Evolutionary conservation across 2,329 filamentous ascomycete genomes (phyloP).

Genomic region (Alternaria consortialis): DNA sequence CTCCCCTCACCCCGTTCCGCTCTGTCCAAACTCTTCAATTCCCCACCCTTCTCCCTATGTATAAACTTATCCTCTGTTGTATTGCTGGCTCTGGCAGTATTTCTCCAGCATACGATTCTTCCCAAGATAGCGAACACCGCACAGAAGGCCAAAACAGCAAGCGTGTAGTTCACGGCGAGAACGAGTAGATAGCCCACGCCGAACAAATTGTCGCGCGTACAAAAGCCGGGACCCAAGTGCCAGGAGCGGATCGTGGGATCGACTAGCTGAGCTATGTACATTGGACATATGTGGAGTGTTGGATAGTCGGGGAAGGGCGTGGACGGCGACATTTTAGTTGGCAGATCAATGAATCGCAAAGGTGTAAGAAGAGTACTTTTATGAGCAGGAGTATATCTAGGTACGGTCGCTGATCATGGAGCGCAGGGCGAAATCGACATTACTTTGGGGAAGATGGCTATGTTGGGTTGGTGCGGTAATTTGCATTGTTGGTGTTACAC

Average conservation of each 20-base stretch:
- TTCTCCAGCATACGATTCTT: neutral
- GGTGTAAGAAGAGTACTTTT: no score
- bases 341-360: neutral
- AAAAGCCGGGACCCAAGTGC: neutral
- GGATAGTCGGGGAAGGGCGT: neutral
- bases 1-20: neutral
- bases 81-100: no score
- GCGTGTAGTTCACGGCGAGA: neutral
- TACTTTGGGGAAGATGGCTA: neutral
- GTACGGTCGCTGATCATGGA: no score
- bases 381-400: no score
- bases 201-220: constrained; percentile 3
- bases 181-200: neutral
- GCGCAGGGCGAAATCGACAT: neutral
- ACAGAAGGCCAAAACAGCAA: neutral
- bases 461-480: neutral
- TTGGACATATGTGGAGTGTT: constrained; percentile 4
- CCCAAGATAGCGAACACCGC: neutral
- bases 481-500: constrained; percentile 1
- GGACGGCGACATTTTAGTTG: neutral
- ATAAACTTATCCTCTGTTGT: neutral
- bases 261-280: neutral
- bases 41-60: neutral
- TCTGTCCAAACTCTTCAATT: neutral
- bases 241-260: constrained; percentile 1